A percentile compares a stretch with the other conserved stretches of the same genome.
phyloP scores from a whole-genome alignment of 495 filamentous ascomycete species.

The Oleoguttula mirabilis region DNA sequence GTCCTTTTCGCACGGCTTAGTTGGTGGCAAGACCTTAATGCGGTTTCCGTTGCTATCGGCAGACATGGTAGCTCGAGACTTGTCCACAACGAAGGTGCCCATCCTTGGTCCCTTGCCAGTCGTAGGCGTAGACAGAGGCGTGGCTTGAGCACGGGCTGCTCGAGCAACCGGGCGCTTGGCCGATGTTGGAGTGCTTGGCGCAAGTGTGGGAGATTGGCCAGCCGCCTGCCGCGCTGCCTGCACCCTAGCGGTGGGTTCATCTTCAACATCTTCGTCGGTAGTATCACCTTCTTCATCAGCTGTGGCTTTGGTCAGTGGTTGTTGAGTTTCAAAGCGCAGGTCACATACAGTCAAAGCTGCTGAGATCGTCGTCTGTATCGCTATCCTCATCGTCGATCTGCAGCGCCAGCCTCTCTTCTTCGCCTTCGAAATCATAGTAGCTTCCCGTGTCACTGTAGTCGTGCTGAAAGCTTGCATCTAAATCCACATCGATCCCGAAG shows the following conservation, averaged over 20 bases:
- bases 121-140: background rate
- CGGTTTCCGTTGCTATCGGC: background rate
- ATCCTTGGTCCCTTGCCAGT: constrained; percentile 6
- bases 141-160: too few relatives aligned
- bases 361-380: constrained; percentile 7
- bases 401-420: constrained; percentile 15
- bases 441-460: constrained; percentile 11
- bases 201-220: background rate
- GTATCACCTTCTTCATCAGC: constrained; percentile 19
- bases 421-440: constrained; percentile 19
- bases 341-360: constrained; percentile 6
- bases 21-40: constrained; percentile 9
- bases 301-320: constrained; percentile 6
- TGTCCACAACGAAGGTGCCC: constrained; percentile 14
- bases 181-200: constrained; percentile 7
- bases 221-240: background rate
- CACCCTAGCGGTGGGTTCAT: constrained; percentile 5
- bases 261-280: constrained; percentile 17
- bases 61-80: constrained; percentile 11
- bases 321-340: background rate
- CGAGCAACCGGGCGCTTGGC: too few relatives aligned
- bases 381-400: constrained; percentile 17
- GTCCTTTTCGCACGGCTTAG: constrained; percentile 13
- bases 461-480: background rate
- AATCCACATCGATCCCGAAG: constrained; percentile 4